Evolutionary conservation across 768 basidiomycete species (phyloP).

Genomic region (Butyriboletus loyo): DNA sequence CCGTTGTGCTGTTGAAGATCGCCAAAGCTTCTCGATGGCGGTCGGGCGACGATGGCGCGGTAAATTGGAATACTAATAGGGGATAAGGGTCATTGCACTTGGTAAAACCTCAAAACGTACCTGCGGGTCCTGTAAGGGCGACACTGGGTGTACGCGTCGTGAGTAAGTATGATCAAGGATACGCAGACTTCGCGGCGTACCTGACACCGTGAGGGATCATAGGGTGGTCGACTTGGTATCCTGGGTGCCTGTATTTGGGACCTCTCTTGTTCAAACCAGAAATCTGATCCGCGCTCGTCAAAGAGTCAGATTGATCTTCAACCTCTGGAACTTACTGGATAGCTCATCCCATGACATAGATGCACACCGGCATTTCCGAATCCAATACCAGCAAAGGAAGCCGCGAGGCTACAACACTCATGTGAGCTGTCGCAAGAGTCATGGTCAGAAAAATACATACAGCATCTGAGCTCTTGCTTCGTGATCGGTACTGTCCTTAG

Average conservation of each 20-base stretch:
- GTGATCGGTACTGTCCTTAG: conserved; percentile 70
- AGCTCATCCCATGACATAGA: conserved; percentile 86
- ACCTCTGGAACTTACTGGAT: conserved; percentile 53
- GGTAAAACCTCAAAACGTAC: conserved; percentile 32
- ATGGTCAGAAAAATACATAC: conserved; percentile 38
- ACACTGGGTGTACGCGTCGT: conserved; percentile 45
- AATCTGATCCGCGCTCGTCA: conserved; percentile 47
- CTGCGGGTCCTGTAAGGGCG: conserved; percentile 85
- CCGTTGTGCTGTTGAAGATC: conserved; percentile 68
- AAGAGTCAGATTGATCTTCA: neutral
- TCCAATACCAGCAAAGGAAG: conserved; percentile 94
- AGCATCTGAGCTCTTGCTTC: conserved; percentile 92
- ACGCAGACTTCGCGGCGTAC: conserved; percentile 29
- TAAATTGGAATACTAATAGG: conserved; percentile 82
- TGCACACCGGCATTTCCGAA: conserved; percentile 94
- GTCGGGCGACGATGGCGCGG: conserved; percentile 88
- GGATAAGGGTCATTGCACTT: neutral
- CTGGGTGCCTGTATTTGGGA: conserved; percentile 87
- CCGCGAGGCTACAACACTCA: conserved; percentile 58
- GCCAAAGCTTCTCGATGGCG: conserved; percentile 88
- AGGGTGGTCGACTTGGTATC: conserved; percentile 79
- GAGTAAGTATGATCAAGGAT: neutral
- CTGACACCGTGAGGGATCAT: conserved; percentile 94
- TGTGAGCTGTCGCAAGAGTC: neutral
- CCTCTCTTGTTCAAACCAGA: conserved; percentile 94